phyloP scores from a whole-genome alignment of 352 stramenopile species.

The Peronospora destructor region DNA sequence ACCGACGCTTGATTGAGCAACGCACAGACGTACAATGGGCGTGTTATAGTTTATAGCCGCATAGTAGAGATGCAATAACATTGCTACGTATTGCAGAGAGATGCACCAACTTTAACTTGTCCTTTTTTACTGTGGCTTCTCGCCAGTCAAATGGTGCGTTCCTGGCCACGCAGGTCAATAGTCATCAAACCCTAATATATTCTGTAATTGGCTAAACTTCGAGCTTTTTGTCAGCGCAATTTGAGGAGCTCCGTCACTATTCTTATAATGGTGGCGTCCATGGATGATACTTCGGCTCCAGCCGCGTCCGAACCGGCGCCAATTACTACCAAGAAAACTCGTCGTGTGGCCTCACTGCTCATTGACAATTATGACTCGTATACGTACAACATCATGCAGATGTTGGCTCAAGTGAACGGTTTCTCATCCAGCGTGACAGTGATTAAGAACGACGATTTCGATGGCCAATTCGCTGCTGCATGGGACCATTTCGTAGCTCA shows the following conservation, averaged over 20 bases:
- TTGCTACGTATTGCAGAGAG: slow-evolving; percentile 1
- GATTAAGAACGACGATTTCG: slow-evolving; percentile 89
- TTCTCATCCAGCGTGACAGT: slow-evolving; percentile 63
- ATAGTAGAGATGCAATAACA: slow-evolving; percentile 5
- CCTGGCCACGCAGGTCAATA: too few relatives aligned
- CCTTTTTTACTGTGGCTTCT: too few relatives aligned
- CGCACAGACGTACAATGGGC: neutral
- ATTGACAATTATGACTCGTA: slow-evolving; percentile 99
- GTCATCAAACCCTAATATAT: too few relatives aligned
- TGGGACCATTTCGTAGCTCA: slow-evolving; percentile 48
- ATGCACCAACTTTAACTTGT: slow-evolving; percentile 7
- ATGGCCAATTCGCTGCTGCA: slow-evolving; percentile 52
- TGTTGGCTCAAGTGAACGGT: slow-evolving; percentile 89
- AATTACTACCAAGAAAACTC: slow-evolving; percentile 12
- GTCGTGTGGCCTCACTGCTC: slow-evolving; percentile 70
- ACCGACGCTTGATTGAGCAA: slow-evolving; percentile 6
- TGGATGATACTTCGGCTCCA: slow-evolving; percentile 14
- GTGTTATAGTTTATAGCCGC: slow-evolving; percentile 25
- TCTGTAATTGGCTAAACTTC: too few relatives aligned
- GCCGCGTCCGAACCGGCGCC: neutral
- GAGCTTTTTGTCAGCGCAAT: too few relatives aligned
- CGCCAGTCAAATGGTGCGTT: too few relatives aligned
- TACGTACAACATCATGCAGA: slow-evolving; percentile 96
- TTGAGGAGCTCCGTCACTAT: neutral
- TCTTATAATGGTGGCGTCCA: slow-evolving; percentile 30